These are phyloP conservation scores for Phytophthora rubi DNA, from an alignment of 352 stramenopile species.

Conservation along the genomic window DNA sequence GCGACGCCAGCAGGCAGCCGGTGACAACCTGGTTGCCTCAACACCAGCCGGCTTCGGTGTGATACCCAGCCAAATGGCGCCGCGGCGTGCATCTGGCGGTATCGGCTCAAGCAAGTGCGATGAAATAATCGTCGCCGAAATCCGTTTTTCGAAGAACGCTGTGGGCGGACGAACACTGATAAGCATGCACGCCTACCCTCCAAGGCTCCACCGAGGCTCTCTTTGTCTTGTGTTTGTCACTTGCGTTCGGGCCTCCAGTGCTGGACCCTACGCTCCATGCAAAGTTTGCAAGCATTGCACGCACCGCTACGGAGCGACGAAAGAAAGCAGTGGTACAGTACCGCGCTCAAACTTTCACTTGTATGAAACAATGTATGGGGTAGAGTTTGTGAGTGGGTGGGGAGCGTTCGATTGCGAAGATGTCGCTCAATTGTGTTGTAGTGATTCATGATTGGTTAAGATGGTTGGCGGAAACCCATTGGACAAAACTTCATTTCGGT, in stretches of 20 bases:
- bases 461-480: background rate
- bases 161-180: slow-evolving; percentile 4
- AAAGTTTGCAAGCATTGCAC: slow-evolving; percentile 5
- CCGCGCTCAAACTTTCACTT: background rate
- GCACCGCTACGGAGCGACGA: slow-evolving; percentile 21
- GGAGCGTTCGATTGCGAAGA: slow-evolving; percentile 12
- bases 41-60: slow-evolving; percentile 17
- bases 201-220: background rate
- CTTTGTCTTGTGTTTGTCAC: slow-evolving; percentile 14
- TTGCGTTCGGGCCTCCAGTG: slow-evolving; percentile 15
- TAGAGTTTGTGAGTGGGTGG: background rate
- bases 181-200: slow-evolving; percentile 4
- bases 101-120: slow-evolving; percentile 2
- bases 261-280: slow-evolving; percentile 17
- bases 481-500: slow-evolving; percentile 14
- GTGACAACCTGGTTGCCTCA: background rate
- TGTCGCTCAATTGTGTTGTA: background rate
- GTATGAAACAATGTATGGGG: background rate
- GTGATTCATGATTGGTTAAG: background rate
- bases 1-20: background rate
- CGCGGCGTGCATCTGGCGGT: slow-evolving; percentile 17
- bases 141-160: background rate
- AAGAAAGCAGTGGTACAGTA: slow-evolving; percentile 5
- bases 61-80: slow-evolving; percentile 23
- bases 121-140: slow-evolving; percentile 1